These are phyloP conservation scores for Platanus orientalis DNA, from an alignment of 164 flowering plant species.

Conservation along the genomic window DNA sequence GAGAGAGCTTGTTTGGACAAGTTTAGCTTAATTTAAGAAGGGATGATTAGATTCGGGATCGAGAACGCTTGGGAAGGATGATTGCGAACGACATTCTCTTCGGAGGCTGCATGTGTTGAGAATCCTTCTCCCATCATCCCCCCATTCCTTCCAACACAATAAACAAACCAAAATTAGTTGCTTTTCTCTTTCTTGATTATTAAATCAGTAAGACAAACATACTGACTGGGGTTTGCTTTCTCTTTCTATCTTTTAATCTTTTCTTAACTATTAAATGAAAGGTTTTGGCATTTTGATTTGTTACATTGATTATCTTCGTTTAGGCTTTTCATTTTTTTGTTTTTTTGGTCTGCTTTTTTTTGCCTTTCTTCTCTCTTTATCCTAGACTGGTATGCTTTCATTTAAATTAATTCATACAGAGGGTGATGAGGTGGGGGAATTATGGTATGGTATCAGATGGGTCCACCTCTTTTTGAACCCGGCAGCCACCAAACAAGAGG, in stretches of 20 bases:
- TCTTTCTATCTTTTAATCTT: constrained; percentile 6
- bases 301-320: not conserved
- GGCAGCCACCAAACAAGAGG: constrained; percentile 63
- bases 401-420: constrained; percentile 1
- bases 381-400: constrained; percentile 5
- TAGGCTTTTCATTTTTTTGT: not conserved
- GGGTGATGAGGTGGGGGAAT: constrained; percentile 32
- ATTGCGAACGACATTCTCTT: constrained; percentile 47
- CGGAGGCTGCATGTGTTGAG: constrained; percentile 51
- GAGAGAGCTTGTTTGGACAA: constrained; percentile 5
- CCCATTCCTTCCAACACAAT: constrained; percentile 26
- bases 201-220: constrained; percentile 15
- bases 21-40: constrained; percentile 10
- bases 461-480: constrained; percentile 27
- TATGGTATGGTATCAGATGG: constrained; percentile 30
- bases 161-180: constrained; percentile 12
- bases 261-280: not conserved
- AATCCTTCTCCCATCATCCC: constrained; percentile 42
- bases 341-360: not conserved
- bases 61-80: constrained; percentile 42
- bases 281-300: constrained; percentile 13
- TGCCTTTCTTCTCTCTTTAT: constrained; percentile 1
- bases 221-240: constrained; percentile 4
- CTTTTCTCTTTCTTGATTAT: constrained; percentile 9
- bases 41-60: constrained; percentile 47